These are phyloP conservation scores for Beauveria medogensis DNA, from an alignment of 2,329 filamentous ascomycete species.

Conservation along the genomic window DNA sequence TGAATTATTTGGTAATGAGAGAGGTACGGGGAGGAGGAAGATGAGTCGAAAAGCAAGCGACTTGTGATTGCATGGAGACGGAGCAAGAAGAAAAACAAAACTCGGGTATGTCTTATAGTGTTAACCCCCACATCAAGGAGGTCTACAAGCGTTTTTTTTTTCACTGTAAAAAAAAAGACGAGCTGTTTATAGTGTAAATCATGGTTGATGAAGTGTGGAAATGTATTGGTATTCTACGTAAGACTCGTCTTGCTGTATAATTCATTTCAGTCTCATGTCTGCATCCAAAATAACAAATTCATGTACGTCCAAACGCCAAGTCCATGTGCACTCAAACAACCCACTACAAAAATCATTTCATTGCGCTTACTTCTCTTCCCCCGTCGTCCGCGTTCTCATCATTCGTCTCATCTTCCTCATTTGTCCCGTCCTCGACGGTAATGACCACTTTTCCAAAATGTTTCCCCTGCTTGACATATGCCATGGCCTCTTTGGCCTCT, in stretches of 20 bases:
- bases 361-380: neutral
- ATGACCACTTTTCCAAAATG: conserved; percentile 53
- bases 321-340: neutral
- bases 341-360: neutral
- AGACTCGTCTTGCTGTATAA: neutral
- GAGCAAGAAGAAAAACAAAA: neutral
- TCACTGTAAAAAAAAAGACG: conserved; percentile 1
- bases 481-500: conserved; percentile 40
- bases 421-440: conserved; percentile 22
- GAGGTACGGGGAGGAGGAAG: too few relatives aligned
- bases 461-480: conserved; percentile 42
- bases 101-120: conserved; percentile 4
- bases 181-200: conserved; percentile 9
- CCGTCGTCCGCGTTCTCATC: neutral
- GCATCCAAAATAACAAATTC: too few relatives aligned
- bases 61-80: neutral
- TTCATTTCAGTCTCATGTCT: neutral
- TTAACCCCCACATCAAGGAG: neutral
- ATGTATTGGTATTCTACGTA: neutral
- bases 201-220: conserved; percentile 7
- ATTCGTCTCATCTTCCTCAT: neutral
- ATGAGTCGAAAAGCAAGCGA: too few relatives aligned
- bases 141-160: conserved; percentile 2
- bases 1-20: conserved; percentile 18
- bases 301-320: too few relatives aligned